Evolutionary conservation across 2,329 filamentous ascomycete species (phyloP).

Genomic region (Colletotrichum lini): DNA sequence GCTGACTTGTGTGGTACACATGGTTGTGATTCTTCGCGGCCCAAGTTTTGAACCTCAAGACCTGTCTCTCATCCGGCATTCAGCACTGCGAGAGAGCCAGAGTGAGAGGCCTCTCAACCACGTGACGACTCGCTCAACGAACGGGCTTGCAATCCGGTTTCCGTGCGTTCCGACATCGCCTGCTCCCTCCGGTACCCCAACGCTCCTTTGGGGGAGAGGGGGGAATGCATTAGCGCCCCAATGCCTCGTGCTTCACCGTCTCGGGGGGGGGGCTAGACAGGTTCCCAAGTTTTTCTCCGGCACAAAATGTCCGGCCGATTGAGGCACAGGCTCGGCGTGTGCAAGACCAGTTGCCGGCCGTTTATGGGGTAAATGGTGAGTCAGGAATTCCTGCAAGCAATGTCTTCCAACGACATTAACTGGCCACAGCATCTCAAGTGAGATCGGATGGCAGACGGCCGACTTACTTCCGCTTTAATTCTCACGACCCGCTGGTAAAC

Average conservation of each 20-base stretch:
- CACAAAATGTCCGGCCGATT: slow-evolving; percentile 4
- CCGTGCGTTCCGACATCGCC: slow-evolving; percentile 35
- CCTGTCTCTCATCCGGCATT: slow-evolving; percentile 19
- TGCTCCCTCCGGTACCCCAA: background rate
- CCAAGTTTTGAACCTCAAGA: background rate
- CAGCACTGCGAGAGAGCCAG: background rate
- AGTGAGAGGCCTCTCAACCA: slow-evolving; percentile 3
- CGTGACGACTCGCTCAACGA: slow-evolving; percentile 25
- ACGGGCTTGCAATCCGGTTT: background rate
- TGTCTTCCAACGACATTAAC: background rate
- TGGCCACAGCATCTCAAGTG: slow-evolving; percentile 28
- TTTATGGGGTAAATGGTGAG: background rate
- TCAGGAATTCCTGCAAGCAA: background rate
- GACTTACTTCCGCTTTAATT: background rate
- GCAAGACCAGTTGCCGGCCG: background rate
- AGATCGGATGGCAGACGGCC: slow-evolving; percentile 34
- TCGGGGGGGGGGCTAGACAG: background rate
- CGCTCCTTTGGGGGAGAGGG: background rate
- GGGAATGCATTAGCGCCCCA: slow-evolving; percentile 19
- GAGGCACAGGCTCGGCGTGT: slow-evolving; percentile 4
- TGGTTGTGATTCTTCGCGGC: slow-evolving; percentile 23
- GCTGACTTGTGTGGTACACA: background rate
- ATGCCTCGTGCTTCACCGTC: slow-evolving; percentile 15
- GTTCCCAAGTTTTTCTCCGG: slow-evolving; percentile 14
- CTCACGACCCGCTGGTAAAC: background rate